A percentile compares a stretch with the other conserved stretches of the same genome.
Evolutionary conservation across 2,329 filamentous ascomycete species (phyloP).

Genomic region (Nannizzia gypsea): DNA sequence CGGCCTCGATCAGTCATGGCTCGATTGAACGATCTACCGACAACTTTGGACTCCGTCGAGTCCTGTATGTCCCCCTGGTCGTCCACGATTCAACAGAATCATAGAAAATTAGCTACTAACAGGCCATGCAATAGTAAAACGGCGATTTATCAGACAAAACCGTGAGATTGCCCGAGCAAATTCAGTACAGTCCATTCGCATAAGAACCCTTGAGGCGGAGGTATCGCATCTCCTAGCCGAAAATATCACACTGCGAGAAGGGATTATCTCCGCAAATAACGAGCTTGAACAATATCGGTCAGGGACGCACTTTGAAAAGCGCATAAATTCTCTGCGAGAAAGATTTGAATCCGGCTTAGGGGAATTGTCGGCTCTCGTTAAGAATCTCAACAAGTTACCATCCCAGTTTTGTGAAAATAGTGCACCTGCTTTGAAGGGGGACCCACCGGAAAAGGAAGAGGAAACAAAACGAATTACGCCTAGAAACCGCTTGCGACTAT

Average conservation of each 20-base stretch:
- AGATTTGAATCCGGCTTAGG: conserved; percentile 45
- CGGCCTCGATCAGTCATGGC: conserved; percentile 28
- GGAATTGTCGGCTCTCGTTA: conserved; percentile 44
- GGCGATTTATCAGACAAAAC: conserved; percentile 54
- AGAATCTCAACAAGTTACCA: conserved; percentile 40
- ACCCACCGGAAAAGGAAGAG: neutral
- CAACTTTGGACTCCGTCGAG: conserved; percentile 37
- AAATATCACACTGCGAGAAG: conserved; percentile 48
- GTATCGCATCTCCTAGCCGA: conserved; percentile 48
- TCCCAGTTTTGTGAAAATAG: conserved; percentile 14
- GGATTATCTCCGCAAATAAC: conserved; percentile 46
- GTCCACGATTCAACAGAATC: neutral
- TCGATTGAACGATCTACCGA: conserved; percentile 38
- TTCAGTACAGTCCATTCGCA: conserved; percentile 52
- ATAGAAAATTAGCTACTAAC: neutral
- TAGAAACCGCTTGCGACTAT: neutral
- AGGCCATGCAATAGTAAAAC: conserved; percentile 40
- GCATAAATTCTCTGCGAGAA: conserved; percentile 42
- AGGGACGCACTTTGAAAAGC: conserved; percentile 34
- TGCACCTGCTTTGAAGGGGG: neutral
- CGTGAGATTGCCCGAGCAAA: conserved; percentile 54
- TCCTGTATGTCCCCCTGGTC: conserved; percentile 28
- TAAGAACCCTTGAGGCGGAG: conserved; percentile 52
- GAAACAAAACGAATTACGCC: neutral
- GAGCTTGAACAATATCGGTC: conserved; percentile 40